Percentiles rank a stretch among this genome's conserved stretches.
These are phyloP conservation scores for Rutstroemia sp. DNA, from an alignment of 2,329 filamentous ascomycete genomes.

Conservation along the genomic window DNA sequence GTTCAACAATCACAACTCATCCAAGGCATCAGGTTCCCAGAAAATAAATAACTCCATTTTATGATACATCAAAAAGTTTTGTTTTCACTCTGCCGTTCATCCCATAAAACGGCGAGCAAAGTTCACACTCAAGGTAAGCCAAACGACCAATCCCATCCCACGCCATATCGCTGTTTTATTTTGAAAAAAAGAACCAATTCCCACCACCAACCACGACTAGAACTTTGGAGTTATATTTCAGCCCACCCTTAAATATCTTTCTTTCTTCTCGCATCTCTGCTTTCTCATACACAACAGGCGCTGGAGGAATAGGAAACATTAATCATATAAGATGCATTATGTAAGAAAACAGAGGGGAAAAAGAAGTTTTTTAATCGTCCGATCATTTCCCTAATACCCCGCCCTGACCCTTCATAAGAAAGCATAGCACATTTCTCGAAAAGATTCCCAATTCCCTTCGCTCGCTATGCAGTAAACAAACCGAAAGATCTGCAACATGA, in stretches of 20 bases:
- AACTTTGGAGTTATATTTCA: slow-evolving; percentile 14
- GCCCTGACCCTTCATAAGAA: slow-evolving; percentile 14
- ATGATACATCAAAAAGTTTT: slow-evolving; percentile 26
- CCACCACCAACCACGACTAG: slow-evolving; percentile 13
- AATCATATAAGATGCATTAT: slow-evolving; percentile 29
- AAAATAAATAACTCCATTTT: slow-evolving; percentile 25
- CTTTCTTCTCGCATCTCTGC: not conserved
- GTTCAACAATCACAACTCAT: not conserved
- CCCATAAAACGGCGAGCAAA: slow-evolving; percentile 17
- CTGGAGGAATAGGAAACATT: slow-evolving; percentile 24
- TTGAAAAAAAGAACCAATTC: not conserved
- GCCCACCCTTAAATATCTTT: slow-evolving; percentile 10
- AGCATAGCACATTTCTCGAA: slow-evolving; percentile 23
- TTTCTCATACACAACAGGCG: slow-evolving; percentile 16
- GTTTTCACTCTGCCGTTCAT: slow-evolving; percentile 5
- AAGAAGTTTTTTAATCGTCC: too few species aligned
- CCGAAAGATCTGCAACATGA: slow-evolving; percentile 24
- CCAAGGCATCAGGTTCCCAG: not conserved
- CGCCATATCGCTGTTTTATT: slow-evolving; percentile 27
- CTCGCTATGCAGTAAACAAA: slow-evolving; percentile 32
- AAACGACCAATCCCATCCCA: slow-evolving; percentile 21
- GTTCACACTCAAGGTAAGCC: too few species aligned
- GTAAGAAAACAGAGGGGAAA: slow-evolving; percentile 12
- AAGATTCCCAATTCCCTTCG: slow-evolving; percentile 27
- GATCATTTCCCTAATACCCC: slow-evolving; percentile 8